Evolutionary conservation across 495 filamentous ascomycete species (phyloP), one percentile per base, ranked within the genome.

Genomic region (Penicillium desertorum): DNA sequence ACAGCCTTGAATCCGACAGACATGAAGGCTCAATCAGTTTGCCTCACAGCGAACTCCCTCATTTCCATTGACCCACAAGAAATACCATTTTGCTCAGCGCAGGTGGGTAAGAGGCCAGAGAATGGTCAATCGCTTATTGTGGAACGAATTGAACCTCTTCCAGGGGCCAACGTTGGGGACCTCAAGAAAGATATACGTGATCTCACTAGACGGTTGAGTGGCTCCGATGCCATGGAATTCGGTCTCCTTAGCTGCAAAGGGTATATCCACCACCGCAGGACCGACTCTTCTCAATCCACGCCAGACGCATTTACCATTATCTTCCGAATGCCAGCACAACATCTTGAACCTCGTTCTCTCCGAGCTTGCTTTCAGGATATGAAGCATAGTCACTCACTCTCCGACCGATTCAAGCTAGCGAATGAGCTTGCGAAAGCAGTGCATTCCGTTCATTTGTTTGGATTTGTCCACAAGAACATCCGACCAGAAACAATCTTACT

Each of bases 171-270:
- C 7, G 11, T 23, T 11, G 20, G 17, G n/a, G 34, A 25, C 14
- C 14, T 39, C 0, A 42, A 16, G 8, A 39, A 30, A 23, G 30
- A 42, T 39, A 23, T 52, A 23, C 49, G 49, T 29, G 49, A 52
- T 23, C 49, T 52, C 10, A 34, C 49, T 4, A 36, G 34, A 52
- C n/a, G 34, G 19, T 34, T 52, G 11, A 16, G 14, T 12, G 17
- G 19, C 10, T 32, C 34, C 14, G 32, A 52, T 23, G 30, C 49
- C 34, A 12, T 36, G 0, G 30, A 37, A 20, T 83, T 83, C 51
- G 77, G 80, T 23, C 71, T 84, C 39, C 72, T 84, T 8, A 54
- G 61, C 16, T 83, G 81, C 60, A 64, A 67, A 34, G 81, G 81
- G 0, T 56, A 67, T 11, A 30, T 67, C 12, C 52, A 53, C 25